Base-by-base conservation (phyloP, 2,329 filamentous ascomycete genomes). In the Epichloe bromicola region DNA sequence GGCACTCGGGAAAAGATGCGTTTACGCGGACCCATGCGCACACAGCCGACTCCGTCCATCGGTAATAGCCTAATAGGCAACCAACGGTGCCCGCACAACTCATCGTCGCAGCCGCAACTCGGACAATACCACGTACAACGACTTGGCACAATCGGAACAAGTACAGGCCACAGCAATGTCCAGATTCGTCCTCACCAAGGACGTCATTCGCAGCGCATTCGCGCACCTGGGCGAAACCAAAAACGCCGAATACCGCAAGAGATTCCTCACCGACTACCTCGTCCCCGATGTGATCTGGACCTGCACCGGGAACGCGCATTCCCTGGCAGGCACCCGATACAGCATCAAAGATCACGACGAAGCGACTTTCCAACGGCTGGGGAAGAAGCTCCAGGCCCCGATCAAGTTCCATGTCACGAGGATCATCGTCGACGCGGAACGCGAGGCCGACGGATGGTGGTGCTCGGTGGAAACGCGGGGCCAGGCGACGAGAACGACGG, bases 281-380 rank as follows among this genome's bases (percentile, higher is more conserved):
- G 51, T 48, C 20, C 52, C 58, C 42, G 26, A 57, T 42, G 53
- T 60, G 11, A 54, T 48, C 15, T 61, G 60, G 59, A 58, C 58
- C 14, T 58, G 59, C 42, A 53, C 57, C 39, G 59, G 60, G 48
- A 55, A 17, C 30, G 57, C 55, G 15, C 59, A 61, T 55, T 58
- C 57, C 10, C 55, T 60, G 36, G 54, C 57, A 19, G 58, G 60
- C 39, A 59, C 58, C 8, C 54, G 54, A 5, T 26, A 52, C 49
- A 53, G 50, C 41, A 23, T 59, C 19, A 10, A 51, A 20, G 54
- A 54, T 36, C 58, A 60, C 49, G 23, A 39, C 33, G 55, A 54
- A 36, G 54, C 54, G 3, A 56, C 57, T 19, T 59, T 58, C 41
- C 50, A 58, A 19, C 49, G 55, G 3, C 54, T 60, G 30, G 54